A percentile compares a stretch with the other conserved stretches of the same genome.
Conservation (phyloP, 345 rosid species). For the Citrus unshiu region DNA sequence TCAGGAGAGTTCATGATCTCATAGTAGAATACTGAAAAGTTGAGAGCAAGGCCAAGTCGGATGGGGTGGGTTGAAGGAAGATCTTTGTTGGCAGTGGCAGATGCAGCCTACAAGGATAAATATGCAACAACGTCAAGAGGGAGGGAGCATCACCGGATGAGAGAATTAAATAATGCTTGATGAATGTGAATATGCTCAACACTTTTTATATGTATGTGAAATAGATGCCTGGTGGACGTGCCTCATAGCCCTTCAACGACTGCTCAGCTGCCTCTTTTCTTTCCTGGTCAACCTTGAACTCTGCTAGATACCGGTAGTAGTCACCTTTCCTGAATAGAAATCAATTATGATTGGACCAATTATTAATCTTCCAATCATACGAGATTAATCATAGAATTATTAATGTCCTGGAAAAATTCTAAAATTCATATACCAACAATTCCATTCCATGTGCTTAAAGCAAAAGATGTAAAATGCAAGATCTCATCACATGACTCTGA, state of each 20-base stretch:
- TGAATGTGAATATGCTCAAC: not conserved
- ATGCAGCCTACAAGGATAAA: conserved; percentile 61
- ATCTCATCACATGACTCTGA: not conserved
- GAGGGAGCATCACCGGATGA: not conserved
- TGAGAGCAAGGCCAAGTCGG: conserved; percentile 98
- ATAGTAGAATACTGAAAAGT: conserved; percentile 97
- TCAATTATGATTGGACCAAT: not conserved
- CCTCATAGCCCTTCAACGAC: conserved; percentile 95
- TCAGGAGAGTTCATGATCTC: conserved; percentile 99
- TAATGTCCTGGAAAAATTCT: too few relatives aligned
- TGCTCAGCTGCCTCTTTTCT: conserved; percentile 93
- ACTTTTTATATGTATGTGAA: not conserved
- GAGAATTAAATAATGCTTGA: not conserved
- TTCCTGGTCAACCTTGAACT: conserved; percentile 85
- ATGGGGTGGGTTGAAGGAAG: conserved; percentile 98
- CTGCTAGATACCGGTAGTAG: conserved; percentile 89
- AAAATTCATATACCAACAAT: too few relatives aligned
- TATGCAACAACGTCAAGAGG: not conserved
- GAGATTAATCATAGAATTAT: not conserved
- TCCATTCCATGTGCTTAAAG: not conserved
- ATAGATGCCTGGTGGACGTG: conserved; percentile 16
- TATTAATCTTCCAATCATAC: not conserved
- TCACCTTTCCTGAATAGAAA: conserved; percentile 79
- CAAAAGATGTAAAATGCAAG: not conserved
- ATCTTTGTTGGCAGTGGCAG: conserved; percentile 78